Evolutionary conservation across 208 protist species (phyloP).

Genomic region (Tritrichomonas foetus): DNA sequence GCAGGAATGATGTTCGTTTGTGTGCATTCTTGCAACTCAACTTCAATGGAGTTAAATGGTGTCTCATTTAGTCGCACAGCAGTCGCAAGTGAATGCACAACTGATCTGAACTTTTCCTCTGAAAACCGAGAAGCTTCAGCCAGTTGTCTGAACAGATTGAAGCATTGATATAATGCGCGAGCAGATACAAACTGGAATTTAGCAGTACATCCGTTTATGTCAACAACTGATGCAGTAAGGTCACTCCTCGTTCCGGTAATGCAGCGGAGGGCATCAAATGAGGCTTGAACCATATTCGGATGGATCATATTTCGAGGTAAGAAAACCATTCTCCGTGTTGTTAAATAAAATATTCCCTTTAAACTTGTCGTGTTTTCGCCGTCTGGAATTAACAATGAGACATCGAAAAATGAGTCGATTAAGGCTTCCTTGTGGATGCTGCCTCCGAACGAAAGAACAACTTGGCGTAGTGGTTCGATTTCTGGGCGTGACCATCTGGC

Average conservation of each 20-base stretch:
- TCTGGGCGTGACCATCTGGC: background rate
- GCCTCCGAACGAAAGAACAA: background rate
- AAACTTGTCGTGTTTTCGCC: background rate
- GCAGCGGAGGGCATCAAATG: background rate
- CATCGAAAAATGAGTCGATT: background rate
- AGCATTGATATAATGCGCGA: background rate
- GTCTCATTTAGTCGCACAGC: background rate
- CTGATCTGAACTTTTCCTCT: background rate
- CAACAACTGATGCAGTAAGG: background rate
- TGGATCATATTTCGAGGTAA: constrained; percentile 18
- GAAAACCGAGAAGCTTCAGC: background rate
- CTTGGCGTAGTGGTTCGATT: background rate
- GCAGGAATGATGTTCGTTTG: background rate
- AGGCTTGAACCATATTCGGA: background rate
- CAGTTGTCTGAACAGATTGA: background rate
- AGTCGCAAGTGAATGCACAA: background rate
- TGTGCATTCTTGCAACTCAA: constrained; percentile 6
- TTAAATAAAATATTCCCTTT: background rate
- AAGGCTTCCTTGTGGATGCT: background rate
- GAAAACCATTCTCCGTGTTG: background rate
- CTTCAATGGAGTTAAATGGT: background rate
- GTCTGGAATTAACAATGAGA: background rate
- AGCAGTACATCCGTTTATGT: background rate
- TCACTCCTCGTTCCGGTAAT: background rate
- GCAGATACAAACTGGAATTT: background rate